Percentiles rank a stretch among this genome's conserved stretches.
Evolutionary conservation across 345 rosid species (phyloP).

Genomic region (Euphorbia peplus): DNA sequence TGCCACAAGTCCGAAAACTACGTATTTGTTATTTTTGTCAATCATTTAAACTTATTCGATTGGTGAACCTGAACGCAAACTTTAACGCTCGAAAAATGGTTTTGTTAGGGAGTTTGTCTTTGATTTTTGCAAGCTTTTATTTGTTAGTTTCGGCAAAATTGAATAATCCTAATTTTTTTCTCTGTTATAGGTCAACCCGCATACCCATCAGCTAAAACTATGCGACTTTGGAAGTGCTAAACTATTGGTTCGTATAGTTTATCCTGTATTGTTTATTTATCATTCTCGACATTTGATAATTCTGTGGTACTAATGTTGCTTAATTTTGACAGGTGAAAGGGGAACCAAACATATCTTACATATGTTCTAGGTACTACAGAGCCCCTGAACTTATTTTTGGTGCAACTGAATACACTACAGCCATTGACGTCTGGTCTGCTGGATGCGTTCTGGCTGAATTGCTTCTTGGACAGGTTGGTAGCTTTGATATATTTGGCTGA

Average conservation of each 20-base stretch:
- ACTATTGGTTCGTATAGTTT: constrained; percentile 65
- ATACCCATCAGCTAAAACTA: constrained; percentile 90
- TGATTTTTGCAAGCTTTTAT: not conserved
- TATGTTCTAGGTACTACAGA: constrained; percentile 82
- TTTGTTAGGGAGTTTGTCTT: not conserved
- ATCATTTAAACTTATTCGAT: not conserved
- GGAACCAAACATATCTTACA: constrained; percentile 44
- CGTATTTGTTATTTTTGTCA: not conserved
- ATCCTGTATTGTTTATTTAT: not conserved
- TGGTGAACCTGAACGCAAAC: not conserved
- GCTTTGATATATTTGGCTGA: not conserved
- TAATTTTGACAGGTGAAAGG: constrained; percentile 74
- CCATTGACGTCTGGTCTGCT: constrained; percentile 98
- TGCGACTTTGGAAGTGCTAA: constrained; percentile 99
- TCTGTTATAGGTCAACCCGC: constrained; percentile 78
- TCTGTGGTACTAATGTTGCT: constrained; percentile 3
- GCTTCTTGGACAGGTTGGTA: constrained; percentile 80
- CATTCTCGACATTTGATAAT: not conserved
- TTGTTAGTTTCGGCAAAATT: constrained; percentile 3
- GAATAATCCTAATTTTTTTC: not conserved
- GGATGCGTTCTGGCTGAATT: constrained; percentile 97
- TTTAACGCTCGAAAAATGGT: not conserved
- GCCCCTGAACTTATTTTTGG: constrained; percentile 99
- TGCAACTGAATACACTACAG: constrained; percentile 91
- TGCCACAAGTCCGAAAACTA: not conserved